Percentiles rank a stretch among this genome's conserved stretches.
phyloP scores from a whole-genome alignment of 495 filamentous ascomycete genomes.

The Pseudevernia furfuracea region DNA sequence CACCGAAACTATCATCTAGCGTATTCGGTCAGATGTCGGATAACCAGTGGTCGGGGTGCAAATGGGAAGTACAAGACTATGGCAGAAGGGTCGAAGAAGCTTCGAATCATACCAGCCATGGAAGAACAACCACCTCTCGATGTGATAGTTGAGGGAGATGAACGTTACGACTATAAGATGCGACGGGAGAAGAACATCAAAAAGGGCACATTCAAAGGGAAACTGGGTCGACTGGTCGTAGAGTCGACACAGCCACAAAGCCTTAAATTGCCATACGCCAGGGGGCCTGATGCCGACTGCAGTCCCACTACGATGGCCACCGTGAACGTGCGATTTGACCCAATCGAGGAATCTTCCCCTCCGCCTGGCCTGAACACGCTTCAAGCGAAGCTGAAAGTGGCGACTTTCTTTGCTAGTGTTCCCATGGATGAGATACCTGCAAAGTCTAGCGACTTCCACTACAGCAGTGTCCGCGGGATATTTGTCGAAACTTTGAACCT shows the following conservation, averaged over 20 bases:
- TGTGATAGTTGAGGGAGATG: constrained; percentile 47
- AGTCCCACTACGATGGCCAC: constrained; percentile 54
- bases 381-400: constrained; percentile 60
- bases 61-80: constrained; percentile 39
- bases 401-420: constrained; percentile 62
- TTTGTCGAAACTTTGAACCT: constrained; percentile 58
- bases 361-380: constrained; percentile 65
- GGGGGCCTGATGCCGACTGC: constrained; percentile 33
- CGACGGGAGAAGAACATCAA: constrained; percentile 68
- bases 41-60: constrained; percentile 38
- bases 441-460: constrained; percentile 43
- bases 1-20: constrained; percentile 22
- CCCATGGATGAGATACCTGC: constrained; percentile 49
- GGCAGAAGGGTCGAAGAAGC: constrained; percentile 47
- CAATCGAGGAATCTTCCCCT: constrained; percentile 44
- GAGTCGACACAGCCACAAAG: constrained; percentile 67
- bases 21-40: constrained; percentile 60
- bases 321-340: constrained; percentile 68
- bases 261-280: constrained; percentile 48
- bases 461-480: constrained; percentile 46
- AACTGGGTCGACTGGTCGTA: constrained; percentile 63
- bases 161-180: constrained; percentile 57
- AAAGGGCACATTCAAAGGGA: constrained; percentile 70
- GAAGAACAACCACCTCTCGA: constrained; percentile 64
- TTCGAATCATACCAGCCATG: constrained; percentile 69